Percentiles rank a stretch among this genome's conserved stretches.
phyloP scores from a whole-genome alignment of 192 early-diverging fungal genomes.

The Rhizophlyctis rosea region DNA sequence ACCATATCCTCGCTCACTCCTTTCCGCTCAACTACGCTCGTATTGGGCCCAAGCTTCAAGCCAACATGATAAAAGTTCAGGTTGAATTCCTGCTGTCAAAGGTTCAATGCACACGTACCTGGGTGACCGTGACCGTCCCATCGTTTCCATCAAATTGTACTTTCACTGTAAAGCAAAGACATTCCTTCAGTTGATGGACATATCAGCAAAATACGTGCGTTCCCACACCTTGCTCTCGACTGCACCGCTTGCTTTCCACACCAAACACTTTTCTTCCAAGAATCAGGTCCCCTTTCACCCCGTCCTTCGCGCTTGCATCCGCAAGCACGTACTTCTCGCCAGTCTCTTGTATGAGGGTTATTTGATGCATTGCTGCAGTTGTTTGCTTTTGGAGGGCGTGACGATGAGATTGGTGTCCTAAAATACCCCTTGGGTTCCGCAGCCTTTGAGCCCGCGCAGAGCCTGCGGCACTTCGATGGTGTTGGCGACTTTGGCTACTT shows the following conservation, averaged over 20 bases:
- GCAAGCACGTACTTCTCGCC: too few species aligned
- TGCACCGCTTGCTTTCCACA: conserved; percentile 11
- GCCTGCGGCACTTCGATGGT: too few species aligned
- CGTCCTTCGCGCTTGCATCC: too few species aligned
- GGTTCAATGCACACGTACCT: conserved; percentile 11
- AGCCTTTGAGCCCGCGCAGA: too few species aligned
- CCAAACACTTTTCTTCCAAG: conserved; percentile 17
- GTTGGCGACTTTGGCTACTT: too few species aligned
- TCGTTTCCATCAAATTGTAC: conserved; percentile 4
- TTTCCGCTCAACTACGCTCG: too few species aligned
- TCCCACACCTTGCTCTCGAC: conserved; percentile 19
- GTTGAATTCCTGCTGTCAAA: background rate
- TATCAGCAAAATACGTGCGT: background rate
- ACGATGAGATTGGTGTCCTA: too few species aligned
- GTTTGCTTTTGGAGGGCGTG: too few species aligned
- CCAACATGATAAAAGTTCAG: background rate
- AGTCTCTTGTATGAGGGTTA: too few species aligned
- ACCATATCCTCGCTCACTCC: too few species aligned
- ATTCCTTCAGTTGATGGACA: background rate
- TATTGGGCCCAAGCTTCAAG: background rate
- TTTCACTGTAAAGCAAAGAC: background rate
- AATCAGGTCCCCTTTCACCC: background rate
- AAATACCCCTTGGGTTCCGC: too few species aligned
- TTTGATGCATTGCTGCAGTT: too few species aligned
- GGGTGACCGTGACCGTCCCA: conserved; percentile 4